Conservation (phyloP, 139 green algal species). For the Astrephomene gubernaculifera region DNA sequence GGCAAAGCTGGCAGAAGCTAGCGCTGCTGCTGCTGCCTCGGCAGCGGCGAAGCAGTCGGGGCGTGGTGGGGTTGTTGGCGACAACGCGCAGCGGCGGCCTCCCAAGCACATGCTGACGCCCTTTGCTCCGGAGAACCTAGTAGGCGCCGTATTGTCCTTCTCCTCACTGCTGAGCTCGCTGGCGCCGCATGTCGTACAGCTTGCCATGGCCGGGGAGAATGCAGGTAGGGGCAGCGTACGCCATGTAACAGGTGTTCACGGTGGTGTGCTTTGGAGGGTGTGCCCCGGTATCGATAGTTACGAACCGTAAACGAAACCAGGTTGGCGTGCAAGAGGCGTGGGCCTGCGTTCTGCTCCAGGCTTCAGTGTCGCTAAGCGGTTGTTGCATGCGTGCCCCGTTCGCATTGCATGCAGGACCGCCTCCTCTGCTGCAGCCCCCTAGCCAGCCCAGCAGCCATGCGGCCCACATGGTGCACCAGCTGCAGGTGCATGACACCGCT, state of each 20-base stretch:
- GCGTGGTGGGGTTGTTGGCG: background rate
- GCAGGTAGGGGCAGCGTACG: background rate
- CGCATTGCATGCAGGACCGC: slow-evolving; percentile 26
- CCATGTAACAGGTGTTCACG: background rate
- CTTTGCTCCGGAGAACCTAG: background rate
- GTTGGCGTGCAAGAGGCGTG: too few species aligned
- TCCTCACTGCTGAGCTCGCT: background rate
- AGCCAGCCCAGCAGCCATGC: slow-evolving; percentile 29
- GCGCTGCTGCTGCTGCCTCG: background rate
- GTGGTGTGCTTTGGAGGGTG: background rate
- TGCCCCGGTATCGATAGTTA: too few species aligned
- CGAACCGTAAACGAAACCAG: too few species aligned
- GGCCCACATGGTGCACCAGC: slow-evolving; percentile 23
- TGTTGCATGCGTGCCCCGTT: too few species aligned
- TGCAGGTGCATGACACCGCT: slow-evolving; percentile 3
- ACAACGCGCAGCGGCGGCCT: slow-evolving; percentile 2
- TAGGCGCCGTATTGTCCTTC: slow-evolving; percentile 1
- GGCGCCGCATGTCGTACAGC: slow-evolving; percentile 10
- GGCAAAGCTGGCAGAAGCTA: background rate
- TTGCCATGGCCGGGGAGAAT: slow-evolving; percentile 29
- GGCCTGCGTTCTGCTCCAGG: too few species aligned
- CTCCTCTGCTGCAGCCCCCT: slow-evolving; percentile 32
- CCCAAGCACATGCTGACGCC: background rate
- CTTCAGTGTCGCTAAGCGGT: too few species aligned
- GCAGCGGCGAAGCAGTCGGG: background rate